Conservation (phyloP, 192 early-diverging fungal genomes). For the Coemansia pectinata region DNA sequence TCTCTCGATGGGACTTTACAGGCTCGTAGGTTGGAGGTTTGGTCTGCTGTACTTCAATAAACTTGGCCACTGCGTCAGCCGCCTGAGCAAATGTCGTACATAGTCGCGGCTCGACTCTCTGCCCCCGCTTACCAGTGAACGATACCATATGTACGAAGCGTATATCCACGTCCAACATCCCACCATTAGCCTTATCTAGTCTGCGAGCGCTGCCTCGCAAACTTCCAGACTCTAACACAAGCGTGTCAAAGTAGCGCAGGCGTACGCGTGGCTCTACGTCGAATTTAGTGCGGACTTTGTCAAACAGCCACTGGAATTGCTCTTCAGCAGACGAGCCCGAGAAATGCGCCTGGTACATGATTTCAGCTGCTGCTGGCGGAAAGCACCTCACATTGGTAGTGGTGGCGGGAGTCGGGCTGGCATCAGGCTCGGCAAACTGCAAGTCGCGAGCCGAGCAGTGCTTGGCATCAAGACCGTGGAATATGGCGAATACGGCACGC, state of each 20-base stretch:
- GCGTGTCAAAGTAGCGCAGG: slow-evolving; percentile 25
- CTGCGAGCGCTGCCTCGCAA: not conserved
- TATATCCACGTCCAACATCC: not conserved
- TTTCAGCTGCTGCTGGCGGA: slow-evolving; percentile 12
- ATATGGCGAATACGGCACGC: slow-evolving; percentile 18
- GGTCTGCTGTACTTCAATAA: not conserved
- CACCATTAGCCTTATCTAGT: not conserved
- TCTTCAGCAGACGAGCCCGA: slow-evolving; percentile 6
- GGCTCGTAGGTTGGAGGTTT: not conserved
- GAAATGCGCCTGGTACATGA: slow-evolving; percentile 28
- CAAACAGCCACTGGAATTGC: slow-evolving; percentile 34
- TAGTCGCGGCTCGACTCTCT: slow-evolving; percentile 7
- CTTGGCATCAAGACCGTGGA: slow-evolving; percentile 20
- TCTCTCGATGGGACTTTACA: not conserved
- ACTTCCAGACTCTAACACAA: slow-evolving; percentile 20
- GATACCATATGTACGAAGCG: not conserved
- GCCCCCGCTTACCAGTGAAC: not conserved
- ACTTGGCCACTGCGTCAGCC: not conserved
- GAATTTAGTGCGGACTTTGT: slow-evolving; percentile 4
- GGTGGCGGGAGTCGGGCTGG: not conserved
- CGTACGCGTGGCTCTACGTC: slow-evolving; percentile 18
- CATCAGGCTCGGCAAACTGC: slow-evolving; percentile 21
- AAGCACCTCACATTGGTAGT: slow-evolving; percentile 2
- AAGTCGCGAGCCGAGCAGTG: slow-evolving; percentile 10
- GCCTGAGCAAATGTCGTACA: slow-evolving; percentile 16